phyloP scores from a whole-genome alignment of 2,329 filamentous ascomycete genomes.

The Scedosporium aurantiacum region DNA sequence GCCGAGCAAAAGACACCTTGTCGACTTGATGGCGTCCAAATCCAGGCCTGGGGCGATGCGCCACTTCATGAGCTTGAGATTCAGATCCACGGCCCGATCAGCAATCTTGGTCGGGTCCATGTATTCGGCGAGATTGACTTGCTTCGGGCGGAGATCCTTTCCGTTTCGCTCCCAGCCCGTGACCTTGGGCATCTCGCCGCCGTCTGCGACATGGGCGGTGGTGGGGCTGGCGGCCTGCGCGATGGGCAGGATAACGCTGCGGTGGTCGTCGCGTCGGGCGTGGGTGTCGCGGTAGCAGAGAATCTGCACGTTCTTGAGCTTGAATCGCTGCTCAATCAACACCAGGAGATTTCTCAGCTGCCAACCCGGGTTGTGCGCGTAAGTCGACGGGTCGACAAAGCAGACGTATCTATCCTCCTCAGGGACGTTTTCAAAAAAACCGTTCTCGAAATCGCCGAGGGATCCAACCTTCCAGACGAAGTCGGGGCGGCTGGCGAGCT shows the following conservation, averaged over 20 bases:
- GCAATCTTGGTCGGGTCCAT: slow-evolving; percentile 84
- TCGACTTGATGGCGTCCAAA: slow-evolving; percentile 78
- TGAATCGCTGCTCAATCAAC: slow-evolving; percentile 72
- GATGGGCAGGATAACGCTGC: slow-evolving; percentile 67
- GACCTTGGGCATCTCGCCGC: slow-evolving; percentile 65
- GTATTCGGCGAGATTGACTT: slow-evolving; percentile 78
- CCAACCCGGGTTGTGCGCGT: slow-evolving; percentile 80
- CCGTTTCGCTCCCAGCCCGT: slow-evolving; percentile 85
- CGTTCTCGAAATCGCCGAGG: slow-evolving; percentile 68
- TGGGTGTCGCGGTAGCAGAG: slow-evolving; percentile 85
- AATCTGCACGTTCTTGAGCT: slow-evolving; percentile 65
- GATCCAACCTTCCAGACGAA: slow-evolving; percentile 70
- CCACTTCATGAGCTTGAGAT: slow-evolving; percentile 98
- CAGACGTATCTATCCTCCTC: slow-evolving; percentile 71
- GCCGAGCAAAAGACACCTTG: slow-evolving; percentile 81
- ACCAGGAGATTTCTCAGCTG: slow-evolving; percentile 82
- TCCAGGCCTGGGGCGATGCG: slow-evolving; percentile 81
- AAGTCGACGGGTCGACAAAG: slow-evolving; percentile 90
- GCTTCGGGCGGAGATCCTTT: slow-evolving; percentile 60
- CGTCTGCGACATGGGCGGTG: slow-evolving; percentile 16
- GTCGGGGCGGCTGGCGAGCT: slow-evolving; percentile 51
- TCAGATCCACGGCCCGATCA: slow-evolving; percentile 90
- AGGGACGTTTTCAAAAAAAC: slow-evolving; percentile 68
- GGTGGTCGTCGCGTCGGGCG: slow-evolving; percentile 62
- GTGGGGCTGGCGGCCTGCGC: slow-evolving; percentile 40